These are phyloP conservation scores for Carex parvula DNA, from an alignment of 176 grass and related monocot genomes.

Conservation along the genomic window DNA sequence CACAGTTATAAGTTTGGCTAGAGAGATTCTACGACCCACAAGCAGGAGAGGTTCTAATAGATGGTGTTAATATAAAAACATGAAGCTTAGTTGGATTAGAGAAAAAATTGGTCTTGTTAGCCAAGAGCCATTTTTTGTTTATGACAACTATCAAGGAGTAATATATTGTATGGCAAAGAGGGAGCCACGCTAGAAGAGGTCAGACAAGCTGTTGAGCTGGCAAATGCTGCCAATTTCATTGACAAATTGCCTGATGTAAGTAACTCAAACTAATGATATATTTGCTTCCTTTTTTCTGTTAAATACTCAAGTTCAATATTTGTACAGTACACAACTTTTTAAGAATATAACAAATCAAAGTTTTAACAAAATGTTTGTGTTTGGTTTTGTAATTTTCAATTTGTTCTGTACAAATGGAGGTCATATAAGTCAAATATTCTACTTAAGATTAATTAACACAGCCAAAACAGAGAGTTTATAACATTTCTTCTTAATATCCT, in stretches of 20 bases:
- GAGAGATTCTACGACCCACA: conserved; percentile 88
- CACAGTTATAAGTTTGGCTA: conserved; percentile 70
- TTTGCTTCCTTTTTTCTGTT: not conserved
- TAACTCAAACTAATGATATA: conserved; percentile 16
- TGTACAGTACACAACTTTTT: not conserved
- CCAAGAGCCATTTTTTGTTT: conserved; percentile 86
- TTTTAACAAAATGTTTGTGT: too few relatives aligned
- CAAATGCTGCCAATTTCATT: conserved; percentile 86
- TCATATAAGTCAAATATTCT: too few relatives aligned
- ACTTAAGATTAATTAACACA: too few relatives aligned
- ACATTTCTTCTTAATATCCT: too few relatives aligned
- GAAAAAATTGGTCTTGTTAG: conserved; percentile 80
- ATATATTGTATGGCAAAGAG: conserved; percentile 84
- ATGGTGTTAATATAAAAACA: conserved; percentile 67
- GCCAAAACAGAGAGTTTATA: too few relatives aligned
- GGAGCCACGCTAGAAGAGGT: conserved; percentile 73
- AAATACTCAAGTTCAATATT: not conserved
- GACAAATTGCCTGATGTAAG: conserved; percentile 78
- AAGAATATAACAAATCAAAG: not conserved
- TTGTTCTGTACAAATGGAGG: too few relatives aligned
- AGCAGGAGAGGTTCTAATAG: conserved; percentile 72
- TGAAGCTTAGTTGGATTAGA: conserved; percentile 67
- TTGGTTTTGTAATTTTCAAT: too few relatives aligned
- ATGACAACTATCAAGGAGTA: conserved; percentile 77
- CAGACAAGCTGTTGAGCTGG: conserved; percentile 58